phyloP scores from a whole-genome alignment of 805 yeast genomes.

The Yarrowia phangngaensis region DNA sequence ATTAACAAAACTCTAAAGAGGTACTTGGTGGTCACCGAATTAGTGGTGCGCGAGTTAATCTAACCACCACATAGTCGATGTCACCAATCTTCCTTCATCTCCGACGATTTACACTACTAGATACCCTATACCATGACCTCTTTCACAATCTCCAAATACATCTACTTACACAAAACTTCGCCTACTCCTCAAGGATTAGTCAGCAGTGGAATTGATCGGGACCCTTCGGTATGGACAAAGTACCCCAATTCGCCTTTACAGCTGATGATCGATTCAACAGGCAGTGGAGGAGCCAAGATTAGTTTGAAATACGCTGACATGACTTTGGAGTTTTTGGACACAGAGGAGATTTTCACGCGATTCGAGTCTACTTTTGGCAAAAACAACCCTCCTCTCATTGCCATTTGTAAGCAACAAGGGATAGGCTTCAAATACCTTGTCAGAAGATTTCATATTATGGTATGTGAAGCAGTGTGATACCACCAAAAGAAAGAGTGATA shows the following conservation, averaged over 20 bases:
- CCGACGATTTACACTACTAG: too few relatives aligned
- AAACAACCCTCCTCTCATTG: constrained; percentile 6
- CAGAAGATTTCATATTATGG: constrained; percentile 5
- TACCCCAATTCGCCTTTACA: constrained; percentile 3
- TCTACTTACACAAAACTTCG: constrained; percentile 6
- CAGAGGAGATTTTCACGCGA: background rate
- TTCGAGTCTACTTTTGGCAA: constrained; percentile 1
- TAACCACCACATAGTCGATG: too few relatives aligned
- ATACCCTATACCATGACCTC: constrained; percentile 15
- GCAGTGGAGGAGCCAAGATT: background rate
- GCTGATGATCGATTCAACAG: background rate
- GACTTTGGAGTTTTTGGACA: constrained; percentile 7
- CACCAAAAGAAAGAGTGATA: too few relatives aligned
- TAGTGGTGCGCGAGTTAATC: too few relatives aligned
- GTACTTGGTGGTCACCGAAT: too few relatives aligned
- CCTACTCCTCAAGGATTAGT: constrained; percentile 16
- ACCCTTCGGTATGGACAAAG: constrained; percentile 8
- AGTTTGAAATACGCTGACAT: background rate
- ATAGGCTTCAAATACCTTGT: constrained; percentile 22
- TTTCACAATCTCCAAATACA: constrained; percentile 11
- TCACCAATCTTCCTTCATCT: too few relatives aligned
- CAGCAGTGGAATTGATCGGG: constrained; percentile 5
- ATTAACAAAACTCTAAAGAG: too few relatives aligned
- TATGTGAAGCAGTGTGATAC: too few relatives aligned
- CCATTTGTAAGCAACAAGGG: constrained; percentile 6